These are phyloP conservation scores for Mucor racemosus DNA, from an alignment of 371 early-diverging fungal genomes.

Conservation along the genomic window DNA sequence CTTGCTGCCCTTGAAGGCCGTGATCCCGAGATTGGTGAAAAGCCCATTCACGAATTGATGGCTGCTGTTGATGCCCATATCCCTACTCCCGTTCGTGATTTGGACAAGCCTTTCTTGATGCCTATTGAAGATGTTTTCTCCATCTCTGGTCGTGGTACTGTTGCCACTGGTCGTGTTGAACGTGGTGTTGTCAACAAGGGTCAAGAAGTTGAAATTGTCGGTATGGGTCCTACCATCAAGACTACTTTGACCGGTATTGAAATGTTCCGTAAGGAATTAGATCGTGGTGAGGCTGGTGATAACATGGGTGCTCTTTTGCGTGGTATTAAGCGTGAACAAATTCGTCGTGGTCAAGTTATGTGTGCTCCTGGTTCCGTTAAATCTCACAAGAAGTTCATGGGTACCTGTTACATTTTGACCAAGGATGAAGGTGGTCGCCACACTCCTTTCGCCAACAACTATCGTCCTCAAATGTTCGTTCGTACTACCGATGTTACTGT, in stretches of 20 bases:
- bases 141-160: constrained; percentile 99
- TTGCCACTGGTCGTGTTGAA: constrained; percentile 98
- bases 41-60: constrained; percentile 90
- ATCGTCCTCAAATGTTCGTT: constrained; percentile 95
- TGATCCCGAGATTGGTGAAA: constrained; percentile 90
- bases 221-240: constrained; percentile 87
- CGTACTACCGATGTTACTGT: constrained; percentile 96
- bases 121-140: constrained; percentile 97
- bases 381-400: constrained; percentile 91
- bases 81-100: constrained; percentile 92
- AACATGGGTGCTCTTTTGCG: constrained; percentile 97
- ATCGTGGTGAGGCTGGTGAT: constrained; percentile 97
- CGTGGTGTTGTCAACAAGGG: constrained; percentile 95
- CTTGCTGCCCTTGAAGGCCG: constrained; percentile 95
- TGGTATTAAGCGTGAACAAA: constrained; percentile 96
- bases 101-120: constrained; percentile 99
- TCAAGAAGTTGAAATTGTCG: constrained; percentile 95
- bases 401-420: constrained; percentile 92
- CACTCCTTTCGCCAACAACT: constrained; percentile 96
- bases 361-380: constrained; percentile 91
- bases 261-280: constrained; percentile 99
- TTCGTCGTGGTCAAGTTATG: constrained; percentile 94
- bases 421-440: constrained; percentile 99
- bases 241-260: constrained; percentile 96
- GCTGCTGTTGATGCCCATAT: constrained; percentile 93